Evolutionary conservation across 2,329 filamentous ascomycete species (phyloP).

Genomic region (Cadophora luteo-olivacea): DNA sequence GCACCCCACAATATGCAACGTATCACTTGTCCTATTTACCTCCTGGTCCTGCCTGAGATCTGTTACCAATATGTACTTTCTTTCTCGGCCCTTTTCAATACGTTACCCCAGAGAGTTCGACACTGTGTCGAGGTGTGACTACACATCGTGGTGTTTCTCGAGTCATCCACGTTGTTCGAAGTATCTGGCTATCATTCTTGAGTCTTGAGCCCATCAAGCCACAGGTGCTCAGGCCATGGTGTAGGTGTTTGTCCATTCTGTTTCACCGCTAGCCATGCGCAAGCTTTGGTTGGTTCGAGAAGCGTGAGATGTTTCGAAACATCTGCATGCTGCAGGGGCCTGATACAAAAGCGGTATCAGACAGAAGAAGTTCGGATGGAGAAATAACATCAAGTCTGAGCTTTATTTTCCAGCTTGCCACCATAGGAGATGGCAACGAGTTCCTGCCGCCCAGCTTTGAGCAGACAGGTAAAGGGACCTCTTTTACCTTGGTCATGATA

Average conservation of each 20-base stretch:
- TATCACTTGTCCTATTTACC: slow-evolving; percentile 18
- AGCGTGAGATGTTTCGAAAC: neutral
- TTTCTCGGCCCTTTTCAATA: slow-evolving; percentile 24
- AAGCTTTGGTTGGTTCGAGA: slow-evolving; percentile 23
- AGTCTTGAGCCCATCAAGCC: slow-evolving; percentile 1
- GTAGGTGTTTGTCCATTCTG: slow-evolving; percentile 18
- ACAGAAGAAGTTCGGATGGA: slow-evolving; percentile 27
- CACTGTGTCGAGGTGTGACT: slow-evolving; percentile 15
- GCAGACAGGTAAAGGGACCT: neutral
- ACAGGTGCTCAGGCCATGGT: slow-evolving; percentile 16
- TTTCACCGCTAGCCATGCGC: slow-evolving; percentile 19
- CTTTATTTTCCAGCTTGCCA: neutral
- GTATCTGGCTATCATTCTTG: slow-evolving; percentile 12
- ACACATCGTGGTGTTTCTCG: slow-evolving; percentile 21
- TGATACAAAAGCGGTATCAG: slow-evolving; percentile 25
- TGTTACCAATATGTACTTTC: slow-evolving; percentile 11
- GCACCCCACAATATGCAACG: slow-evolving; percentile 27
- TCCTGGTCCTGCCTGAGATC: slow-evolving; percentile 6
- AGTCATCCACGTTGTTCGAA: slow-evolving; percentile 18
- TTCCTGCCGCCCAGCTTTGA: neutral
- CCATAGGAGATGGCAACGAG: neutral
- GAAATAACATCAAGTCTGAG: slow-evolving; percentile 3
- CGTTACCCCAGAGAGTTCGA: slow-evolving; percentile 13
- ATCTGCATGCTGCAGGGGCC: slow-evolving; percentile 12
- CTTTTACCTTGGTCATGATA: neutral